Percentiles rank a stretch among this genome's conserved stretches.
phyloP scores from a whole-genome alignment of 345 rosid species.

The Gossypium herbaceum region DNA sequence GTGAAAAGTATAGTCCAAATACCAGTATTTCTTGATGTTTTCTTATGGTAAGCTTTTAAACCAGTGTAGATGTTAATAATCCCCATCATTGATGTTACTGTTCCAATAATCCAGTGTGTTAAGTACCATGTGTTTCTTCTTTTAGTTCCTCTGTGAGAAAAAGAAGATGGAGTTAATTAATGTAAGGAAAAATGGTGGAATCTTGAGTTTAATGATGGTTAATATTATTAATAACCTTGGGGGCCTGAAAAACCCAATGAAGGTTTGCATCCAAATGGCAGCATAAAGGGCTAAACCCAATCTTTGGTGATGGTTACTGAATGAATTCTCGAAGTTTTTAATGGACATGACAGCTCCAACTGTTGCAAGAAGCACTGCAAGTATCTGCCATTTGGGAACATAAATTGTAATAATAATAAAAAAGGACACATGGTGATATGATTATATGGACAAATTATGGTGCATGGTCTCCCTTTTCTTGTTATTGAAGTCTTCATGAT shows the following conservation, averaged over 20 bases:
- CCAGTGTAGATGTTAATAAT: slow-evolving; percentile 82
- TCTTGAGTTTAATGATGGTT: not conserved
- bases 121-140: slow-evolving; percentile 69
- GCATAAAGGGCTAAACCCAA: slow-evolving; percentile 56
- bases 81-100: slow-evolving; percentile 50
- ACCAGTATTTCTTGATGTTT: slow-evolving; percentile 42
- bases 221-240: slow-evolving; percentile 34
- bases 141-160: slow-evolving; percentile 53
- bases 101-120: slow-evolving; percentile 81
- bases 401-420: not conserved
- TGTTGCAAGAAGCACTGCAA: slow-evolving; percentile 46
- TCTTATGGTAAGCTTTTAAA: slow-evolving; percentile 55
- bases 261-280: slow-evolving; percentile 54
- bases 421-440: slow-evolving; percentile 3
- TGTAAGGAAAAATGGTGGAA: not conserved
- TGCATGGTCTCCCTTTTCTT: slow-evolving; percentile 12
- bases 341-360: slow-evolving; percentile 57
- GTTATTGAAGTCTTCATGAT: slow-evolving; percentile 9
- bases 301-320: slow-evolving; percentile 58
- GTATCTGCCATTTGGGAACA: slow-evolving; percentile 27
- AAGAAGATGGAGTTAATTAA: not conserved
- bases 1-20: slow-evolving; percentile 79
- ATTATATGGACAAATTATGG: not conserved
- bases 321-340: slow-evolving; percentile 54
- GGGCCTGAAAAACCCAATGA: slow-evolving; percentile 51